A percentile compares a stretch with the other conserved stretches of the same genome.
Evolutionary conservation across 352 stramenopile species (phyloP).

Genomic region (Aphanomyces invadans): DNA sequence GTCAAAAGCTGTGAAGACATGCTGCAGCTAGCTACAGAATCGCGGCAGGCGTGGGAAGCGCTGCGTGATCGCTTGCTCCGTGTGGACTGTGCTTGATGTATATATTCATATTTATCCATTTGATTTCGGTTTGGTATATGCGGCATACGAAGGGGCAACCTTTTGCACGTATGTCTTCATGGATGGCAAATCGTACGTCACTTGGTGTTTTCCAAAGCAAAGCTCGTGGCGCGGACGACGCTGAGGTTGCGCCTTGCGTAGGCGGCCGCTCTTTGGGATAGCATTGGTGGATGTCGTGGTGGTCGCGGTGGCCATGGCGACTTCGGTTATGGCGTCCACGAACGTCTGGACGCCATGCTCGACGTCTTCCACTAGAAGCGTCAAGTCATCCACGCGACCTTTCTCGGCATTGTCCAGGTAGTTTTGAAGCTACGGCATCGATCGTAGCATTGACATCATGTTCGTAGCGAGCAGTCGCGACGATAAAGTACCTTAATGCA

Average conservation of each 20-base stretch:
- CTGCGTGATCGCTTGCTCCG: background rate
- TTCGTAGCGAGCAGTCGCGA: background rate
- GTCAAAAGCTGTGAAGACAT: conserved; percentile 63
- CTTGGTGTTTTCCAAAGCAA: conserved; percentile 20
- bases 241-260: conserved; percentile 10
- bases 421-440: conserved; percentile 1
- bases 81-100: conserved; percentile 3
- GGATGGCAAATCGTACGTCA: conserved; percentile 48
- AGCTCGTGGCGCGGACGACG: conserved; percentile 22
- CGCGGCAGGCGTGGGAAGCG: conserved; percentile 54
- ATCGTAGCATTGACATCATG: background rate
- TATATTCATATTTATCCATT: conserved; percentile 24
- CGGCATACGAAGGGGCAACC: conserved; percentile 51
- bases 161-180: conserved; percentile 59
- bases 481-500: conserved; percentile 8
- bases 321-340: background rate
- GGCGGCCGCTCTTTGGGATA: background rate
- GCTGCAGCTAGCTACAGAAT: conserved; percentile 57
- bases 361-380: conserved; percentile 10
- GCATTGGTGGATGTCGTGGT: too few relatives aligned
- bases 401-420: conserved; percentile 12
- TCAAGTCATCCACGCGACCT: conserved; percentile 8
- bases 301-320: conserved; percentile 9
- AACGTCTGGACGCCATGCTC: conserved; percentile 20
- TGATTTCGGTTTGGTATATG: conserved; percentile 30